Base-by-base conservation (phyloP, 129 eudicot genomes). In the Dittrichia graveolens region DNA sequence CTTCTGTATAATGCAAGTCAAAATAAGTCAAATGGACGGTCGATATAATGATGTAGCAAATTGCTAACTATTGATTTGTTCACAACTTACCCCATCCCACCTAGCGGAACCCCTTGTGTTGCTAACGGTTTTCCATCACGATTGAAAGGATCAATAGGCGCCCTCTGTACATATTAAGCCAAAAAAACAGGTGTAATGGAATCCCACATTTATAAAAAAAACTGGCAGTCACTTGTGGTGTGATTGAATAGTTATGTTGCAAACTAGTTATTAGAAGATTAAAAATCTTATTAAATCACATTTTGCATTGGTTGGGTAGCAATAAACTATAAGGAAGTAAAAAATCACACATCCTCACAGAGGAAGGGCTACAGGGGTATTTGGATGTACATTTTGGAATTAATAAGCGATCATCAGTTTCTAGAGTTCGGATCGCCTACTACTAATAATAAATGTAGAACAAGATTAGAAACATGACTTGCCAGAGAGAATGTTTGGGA, bases 61-160 rank as follows among this genome's bases (percentile, higher is more conserved):
- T 5, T 35, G 34, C 8, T 39, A 69, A 38, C 16, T 2, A 38
- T 10, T 12, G 3, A 14, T 75, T 74, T 5, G 58, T 7, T 52
- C 57, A 55, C 55, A 69, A 60, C 83, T 77, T 84, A 91, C 97
- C 97, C 97, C 97, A 91, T 91, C 38, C 97, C 97, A 75, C 95
- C 97, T 18, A 91, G 90, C 34, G 97, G 97, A 60, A 91, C 92
- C 18, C 97, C 97, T 59, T 83, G 92, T 16, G 84, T 77, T 65
- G 97, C 95, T 43, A 90, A 86, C 35, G 97, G 98, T 71, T 82
- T 87, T 68, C 85, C 77, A 61, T 85, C 95, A 7, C 86, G 86
- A 39, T 82, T 94, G 61, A 94, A 94, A 59, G 98, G 98, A 80
- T 94, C 95, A 45, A 94, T 94, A 4, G 98, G 98, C 78, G 98